Percentiles rank a stretch among this genome's conserved stretches.
Conservation (phyloP, 345 rosid genomes). For the Gossypium turneri region DNA sequence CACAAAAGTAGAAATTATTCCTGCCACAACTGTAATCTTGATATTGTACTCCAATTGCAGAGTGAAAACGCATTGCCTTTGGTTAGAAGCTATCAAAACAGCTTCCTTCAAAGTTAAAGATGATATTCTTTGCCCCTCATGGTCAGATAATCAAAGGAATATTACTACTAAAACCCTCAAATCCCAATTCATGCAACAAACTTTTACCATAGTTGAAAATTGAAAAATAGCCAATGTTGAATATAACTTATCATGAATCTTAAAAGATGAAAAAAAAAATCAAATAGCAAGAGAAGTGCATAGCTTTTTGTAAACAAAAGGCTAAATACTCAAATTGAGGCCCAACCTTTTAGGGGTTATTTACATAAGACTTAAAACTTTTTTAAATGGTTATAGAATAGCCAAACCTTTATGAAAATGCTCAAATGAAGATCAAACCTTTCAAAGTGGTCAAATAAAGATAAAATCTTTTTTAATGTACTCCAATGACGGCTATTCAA, state of each 20-base stretch:
- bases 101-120: slow-evolving; percentile 10
- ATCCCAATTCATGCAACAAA: no score
- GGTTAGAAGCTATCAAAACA: slow-evolving; percentile 24
- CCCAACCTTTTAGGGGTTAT: no score
- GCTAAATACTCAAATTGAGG: no score
- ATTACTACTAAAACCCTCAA: not conserved
- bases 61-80: not conserved
- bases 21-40: not conserved
- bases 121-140: slow-evolving; percentile 25
- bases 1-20: no score
- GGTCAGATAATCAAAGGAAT: slow-evolving; percentile 27
- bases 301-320: not conserved
- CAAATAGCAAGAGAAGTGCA: not conserved
- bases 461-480: no score
- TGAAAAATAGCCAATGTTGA: not conserved
- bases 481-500: no score
- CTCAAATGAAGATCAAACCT: no score
- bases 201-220: not conserved
- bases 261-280: not conserved
- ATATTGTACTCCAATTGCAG: not conserved
- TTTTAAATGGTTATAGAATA: no score
- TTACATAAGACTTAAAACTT: no score
- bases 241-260: not conserved
- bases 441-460: no score
- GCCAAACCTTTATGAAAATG: no score